Percentiles rank a stretch among this genome's conserved stretches.
These are phyloP conservation scores for Teratosphaeria nubilosa DNA, from an alignment of 2,329 filamentous ascomycete species.

Conservation along the genomic window DNA sequence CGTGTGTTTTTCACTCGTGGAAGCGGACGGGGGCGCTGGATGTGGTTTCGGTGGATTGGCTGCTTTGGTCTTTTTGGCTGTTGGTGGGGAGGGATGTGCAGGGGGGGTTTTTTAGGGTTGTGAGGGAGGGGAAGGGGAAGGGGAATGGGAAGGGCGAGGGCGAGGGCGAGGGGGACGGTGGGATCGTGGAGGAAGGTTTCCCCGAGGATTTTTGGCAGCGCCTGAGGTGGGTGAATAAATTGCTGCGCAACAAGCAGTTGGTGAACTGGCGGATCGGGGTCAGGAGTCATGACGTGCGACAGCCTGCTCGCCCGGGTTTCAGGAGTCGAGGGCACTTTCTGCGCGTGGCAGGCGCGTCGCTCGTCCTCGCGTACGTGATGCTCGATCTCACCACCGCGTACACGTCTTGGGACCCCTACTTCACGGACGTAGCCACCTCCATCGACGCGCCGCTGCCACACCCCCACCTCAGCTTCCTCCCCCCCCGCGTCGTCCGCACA, in stretches of 20 bases:
- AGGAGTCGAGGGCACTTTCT: conserved; percentile 9
- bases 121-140: no score
- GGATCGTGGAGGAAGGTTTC: conserved; percentile 10
- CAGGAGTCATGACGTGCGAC: conserved; percentile 14
- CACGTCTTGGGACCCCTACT: conserved; percentile 17
- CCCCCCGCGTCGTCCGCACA: conserved; percentile 12
- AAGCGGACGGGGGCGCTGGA: conserved; percentile 18
- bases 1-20: conserved; percentile 18
- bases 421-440: conserved; percentile 8
- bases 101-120: conserved; percentile 18
- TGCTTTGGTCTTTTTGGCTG: conserved; percentile 18
- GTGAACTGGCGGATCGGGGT: conserved; percentile 19
- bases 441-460: conserved; percentile 10
- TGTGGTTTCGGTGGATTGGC: conserved; percentile 18
- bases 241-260: conserved; percentile 17
- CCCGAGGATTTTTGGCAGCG: conserved; percentile 11
- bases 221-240: conserved; percentile 16
- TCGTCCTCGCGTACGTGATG: conserved; percentile 13
- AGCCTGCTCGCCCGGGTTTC: conserved; percentile 12
- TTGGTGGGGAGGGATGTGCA: conserved; percentile 19
- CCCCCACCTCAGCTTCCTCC: conserved; percentile 3
- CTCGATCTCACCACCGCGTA: conserved; percentile 18
- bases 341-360: conserved; percentile 7
- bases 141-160: no score
- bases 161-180: background rate